Evolutionary conservation across 2,329 filamentous ascomycete genomes (phyloP).

Genomic region (Helminthosporium solani): DNA sequence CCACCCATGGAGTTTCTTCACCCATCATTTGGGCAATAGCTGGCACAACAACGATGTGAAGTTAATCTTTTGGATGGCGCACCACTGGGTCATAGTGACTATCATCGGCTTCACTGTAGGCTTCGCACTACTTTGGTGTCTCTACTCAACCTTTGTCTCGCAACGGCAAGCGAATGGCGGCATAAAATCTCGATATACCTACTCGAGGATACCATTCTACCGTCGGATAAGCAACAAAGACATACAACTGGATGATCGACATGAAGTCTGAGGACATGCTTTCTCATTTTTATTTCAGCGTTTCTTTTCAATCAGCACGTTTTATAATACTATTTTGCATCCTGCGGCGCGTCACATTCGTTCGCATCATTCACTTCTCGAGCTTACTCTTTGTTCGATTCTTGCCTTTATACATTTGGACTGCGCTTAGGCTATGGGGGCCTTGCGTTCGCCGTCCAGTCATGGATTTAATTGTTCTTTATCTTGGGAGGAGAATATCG

Average conservation of each 20-base stretch:
- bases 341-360: slow-evolving; percentile 26
- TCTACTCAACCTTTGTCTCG: slow-evolving; percentile 55
- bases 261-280: slow-evolving; percentile 29
- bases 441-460: not conserved
- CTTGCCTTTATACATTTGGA: slow-evolving; percentile 4
- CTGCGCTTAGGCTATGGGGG: not conserved
- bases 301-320: slow-evolving; percentile 28
- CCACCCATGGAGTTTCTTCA: slow-evolving; percentile 71
- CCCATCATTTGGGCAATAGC: slow-evolving; percentile 63
- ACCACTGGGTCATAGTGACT: slow-evolving; percentile 58
- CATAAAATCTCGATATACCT: slow-evolving; percentile 20
- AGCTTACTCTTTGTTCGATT: slow-evolving; percentile 6
- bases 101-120: slow-evolving; percentile 55
- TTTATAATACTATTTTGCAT: slow-evolving; percentile 25
- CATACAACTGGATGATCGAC: slow-evolving; percentile 38
- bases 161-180: slow-evolving; percentile 32
- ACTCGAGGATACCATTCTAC: slow-evolving; percentile 37
- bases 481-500: not conserved
- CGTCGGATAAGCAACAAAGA: slow-evolving; percentile 40
- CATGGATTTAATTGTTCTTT: slow-evolving; percentile 1
- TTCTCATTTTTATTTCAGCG: slow-evolving; percentile 3
- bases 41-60: slow-evolving; percentile 66
- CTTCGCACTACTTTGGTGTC: slow-evolving; percentile 51
- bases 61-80: slow-evolving; percentile 64
- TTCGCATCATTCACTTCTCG: slow-evolving; percentile 15